Evolutionary conservation across 768 basidiomycete genomes (phyloP).

Genomic region (Agaricus blazei): DNA sequence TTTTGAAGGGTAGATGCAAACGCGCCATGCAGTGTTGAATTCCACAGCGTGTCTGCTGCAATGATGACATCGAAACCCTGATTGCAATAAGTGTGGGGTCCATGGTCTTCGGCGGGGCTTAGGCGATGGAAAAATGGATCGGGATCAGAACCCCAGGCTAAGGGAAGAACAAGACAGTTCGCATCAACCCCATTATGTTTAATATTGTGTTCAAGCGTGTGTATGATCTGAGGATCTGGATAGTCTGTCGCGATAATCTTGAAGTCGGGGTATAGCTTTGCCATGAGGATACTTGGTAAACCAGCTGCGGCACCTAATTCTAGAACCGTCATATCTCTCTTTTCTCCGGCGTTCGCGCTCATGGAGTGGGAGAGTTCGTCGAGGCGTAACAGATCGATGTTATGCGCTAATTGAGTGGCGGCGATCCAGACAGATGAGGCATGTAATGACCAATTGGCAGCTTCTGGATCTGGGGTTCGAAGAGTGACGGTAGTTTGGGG

Average conservation of each 20-base stretch:
- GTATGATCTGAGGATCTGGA: conserved; percentile 59
- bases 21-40: conserved; percentile 49
- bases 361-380: conserved; percentile 14
- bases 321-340: conserved; percentile 32
- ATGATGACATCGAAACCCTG: conserved; percentile 58
- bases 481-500: conserved; percentile 34
- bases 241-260: conserved; percentile 62
- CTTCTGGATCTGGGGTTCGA: conserved; percentile 57
- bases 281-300: conserved; percentile 64
- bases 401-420: conserved; percentile 62
- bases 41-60: conserved; percentile 79
- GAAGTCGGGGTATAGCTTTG: conserved; percentile 37
- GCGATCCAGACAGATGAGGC: conserved; percentile 76
- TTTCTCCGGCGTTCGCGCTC: neutral
- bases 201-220: conserved; percentile 54
- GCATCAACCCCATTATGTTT: conserved; percentile 39
- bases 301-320: conserved; percentile 77
- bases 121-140: neutral
- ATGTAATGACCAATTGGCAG: conserved; percentile 71
- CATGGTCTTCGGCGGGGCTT: conserved; percentile 16
- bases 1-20: conserved; percentile 49
- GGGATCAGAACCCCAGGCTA: conserved; percentile 62
- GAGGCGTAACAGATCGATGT: conserved; percentile 44
- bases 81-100: neutral
- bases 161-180: conserved; percentile 49